Base-by-base conservation (phyloP, 805 yeast genomes). In the Barnettozyma wickerhamii region DNA sequence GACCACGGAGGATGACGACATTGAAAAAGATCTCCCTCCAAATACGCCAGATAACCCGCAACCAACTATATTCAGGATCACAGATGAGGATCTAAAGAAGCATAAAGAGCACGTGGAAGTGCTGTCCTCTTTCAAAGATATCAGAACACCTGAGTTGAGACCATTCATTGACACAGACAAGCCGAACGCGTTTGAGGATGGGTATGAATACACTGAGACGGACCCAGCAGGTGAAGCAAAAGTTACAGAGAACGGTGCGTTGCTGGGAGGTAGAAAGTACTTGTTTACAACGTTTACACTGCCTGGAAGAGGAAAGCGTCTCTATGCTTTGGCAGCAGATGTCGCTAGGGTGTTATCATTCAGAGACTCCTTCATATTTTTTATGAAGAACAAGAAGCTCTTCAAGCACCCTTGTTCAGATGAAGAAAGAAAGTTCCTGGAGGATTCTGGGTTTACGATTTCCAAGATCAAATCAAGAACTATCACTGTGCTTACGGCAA, bases 351-450 rank as follows among this genome's bases (percentile, higher is more conserved):
- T 62, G 19, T 55, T 75, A 37, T 56, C 63, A 30, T 62, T 66
- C 54, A 61, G 75, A 41, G 82, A 76, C 49, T 71, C 77, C 30
- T 78, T 75, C 51, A 59, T 77, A 3, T 63, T 82, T 46, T 72
- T 78, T 49, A 60, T 65, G 37, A 55, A 61, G 41, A 59, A 63
- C 48, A 60, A 60, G 42, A 61, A 64, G 14, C 51, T 75, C 13
- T 58, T 51, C 39, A 68, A 69, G 35, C 48, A 63, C 19, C 46
- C 50, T 10, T 65, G 70, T 3, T 50, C 56, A 10, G 70, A 63
- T 4, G 58, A 54, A 19, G 74, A 72, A 30, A 57, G 61, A 35
- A 58, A 60, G 33, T 65, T 66, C 34, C 43, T 74, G 33, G 60
- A 54, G n/a, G 52, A 55, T 3, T 40, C 55, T 31, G 56, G 58